A percentile compares a stretch with the other conserved stretches of the same genome.
phyloP scores from a whole-genome alignment of 768 basidiomycete genomes.

The Mycena alexandri region DNA sequence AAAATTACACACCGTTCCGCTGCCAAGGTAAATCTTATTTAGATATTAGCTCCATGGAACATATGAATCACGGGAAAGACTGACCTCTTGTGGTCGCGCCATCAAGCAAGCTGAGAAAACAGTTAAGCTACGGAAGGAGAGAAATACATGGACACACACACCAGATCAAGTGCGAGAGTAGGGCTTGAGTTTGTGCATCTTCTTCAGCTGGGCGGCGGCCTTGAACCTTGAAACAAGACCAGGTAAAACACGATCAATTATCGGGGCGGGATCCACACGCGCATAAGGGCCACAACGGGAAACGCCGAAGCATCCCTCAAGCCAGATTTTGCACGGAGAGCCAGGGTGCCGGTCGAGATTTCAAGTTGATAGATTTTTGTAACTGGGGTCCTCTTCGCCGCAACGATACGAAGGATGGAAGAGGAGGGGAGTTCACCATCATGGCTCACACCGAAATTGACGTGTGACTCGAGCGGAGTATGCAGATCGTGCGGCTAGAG shows the following conservation, averaged over 20 bases:
- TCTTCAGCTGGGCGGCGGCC: too few species aligned
- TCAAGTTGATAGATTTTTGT: not conserved
- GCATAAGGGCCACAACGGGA: not conserved
- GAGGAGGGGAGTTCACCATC: not conserved
- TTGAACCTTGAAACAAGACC: not conserved
- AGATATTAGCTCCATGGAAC: too few species aligned
- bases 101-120: too few species aligned
- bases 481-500: slow-evolving; percentile 12
- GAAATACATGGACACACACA: too few species aligned
- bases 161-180: too few species aligned
- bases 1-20: too few species aligned
- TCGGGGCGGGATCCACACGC: slow-evolving; percentile 9
- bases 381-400: not conserved
- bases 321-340: not conserved
- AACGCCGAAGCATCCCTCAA: not conserved
- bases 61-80: too few species aligned
- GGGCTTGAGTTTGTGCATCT: too few species aligned
- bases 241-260: slow-evolving; percentile 3
- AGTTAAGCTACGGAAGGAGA: too few species aligned
- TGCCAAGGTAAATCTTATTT: too few species aligned
- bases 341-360: not conserved
- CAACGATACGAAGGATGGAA: not conserved
- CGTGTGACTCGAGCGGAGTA: not conserved
- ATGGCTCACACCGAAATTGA: not conserved
- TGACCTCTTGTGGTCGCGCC: too few species aligned